Base-by-base conservation (phyloP, 1,284 basidiomycete species). In the Agaricales sp. region DNA sequence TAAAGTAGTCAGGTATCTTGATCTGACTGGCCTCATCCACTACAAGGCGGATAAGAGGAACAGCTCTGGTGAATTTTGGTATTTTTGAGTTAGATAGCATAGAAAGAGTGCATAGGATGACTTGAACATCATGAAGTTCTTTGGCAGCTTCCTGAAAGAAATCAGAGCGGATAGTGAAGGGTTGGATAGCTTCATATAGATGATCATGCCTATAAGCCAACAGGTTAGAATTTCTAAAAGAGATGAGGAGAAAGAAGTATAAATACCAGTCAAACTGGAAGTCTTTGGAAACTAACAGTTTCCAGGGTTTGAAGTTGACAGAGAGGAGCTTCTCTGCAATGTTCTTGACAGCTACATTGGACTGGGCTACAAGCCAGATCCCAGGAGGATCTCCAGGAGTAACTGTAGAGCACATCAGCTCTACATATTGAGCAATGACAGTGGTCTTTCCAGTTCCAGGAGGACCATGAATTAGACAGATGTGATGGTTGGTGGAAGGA, bases 361-460 rank as follows among this genome's bases (percentile, higher is more conserved):
- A 81, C 48, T 89, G 81, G 3, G 86, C 83, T 49, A 82, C 66
- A 4, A 89, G 69, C 82, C 83, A 89, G 6, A 86, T 74, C 2
- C 77, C 78, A 52, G 55, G 54, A 8, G 13, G n/a, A 13, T 54
- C 49, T 1, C 57, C 62, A 50, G 55, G 58, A 16, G 57, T 47
- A 24, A 67, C 64, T 26, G 70, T 67, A 44, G 65, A 55, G 16
- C 65, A 8, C 8, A 41, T 18, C 6, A 6, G 19, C 16, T 41
- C 59, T 3, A 84, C 80, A 67, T 64, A 78, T 12, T 75, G 69
- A 2, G 80, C 77, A 57, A 85, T 84, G 2, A 82, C 78, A 24
- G 75, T 75, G 0, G 80, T 82, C 58, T 82, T 82, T 2, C 80
- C 77, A 46, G 73, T 73, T 2, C 75, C 75, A 35, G 75, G 74